Evolutionary conservation across 2,329 filamentous ascomycete species (phyloP), one percentile per base, ranked within the genome.

Genomic region (Colletotrichum graminicola): DNA sequence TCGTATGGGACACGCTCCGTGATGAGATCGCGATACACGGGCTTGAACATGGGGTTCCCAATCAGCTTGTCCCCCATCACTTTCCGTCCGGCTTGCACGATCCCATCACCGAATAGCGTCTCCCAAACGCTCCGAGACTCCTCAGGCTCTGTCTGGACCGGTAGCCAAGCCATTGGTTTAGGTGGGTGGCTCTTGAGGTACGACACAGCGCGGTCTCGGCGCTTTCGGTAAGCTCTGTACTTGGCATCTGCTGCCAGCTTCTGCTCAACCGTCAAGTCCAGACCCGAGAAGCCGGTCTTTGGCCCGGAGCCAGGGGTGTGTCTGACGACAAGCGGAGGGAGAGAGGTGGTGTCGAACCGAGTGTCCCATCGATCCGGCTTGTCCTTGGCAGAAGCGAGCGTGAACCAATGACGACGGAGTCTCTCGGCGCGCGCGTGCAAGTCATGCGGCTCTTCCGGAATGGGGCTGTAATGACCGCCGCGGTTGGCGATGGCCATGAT

Each of bases 121-220:
- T 39, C 39, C 69, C 69, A 72, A 39, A 43, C 45, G 4, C 54
- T 23, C 1, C 59, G 65, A 2, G 16, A 18, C 32, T 10, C 26
- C 23, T 69, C 65, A 1, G 54, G 39, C 29, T 26, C 29, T 16
- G 59, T n/a, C 3, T 63, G n/a, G 7, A 60, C 14, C 7, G 69
- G 65, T 1, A 39, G 45, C 69, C 65, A 72, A 14, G 69, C 69
- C 69, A 72, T 64, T 2, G 69, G 69, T 39, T 68, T 72, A 14
- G 69, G 69, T 1, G 69, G 69, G 47, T 72, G 47, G 8, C 60
- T 52, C 36, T 68, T 72, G 29, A 72, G 69, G 12, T 72, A 72
- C 2, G 65, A 54, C 12, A 72, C 69, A 2, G 65, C 60, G 54
- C 69, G 69, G 29, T 72, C 69, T 26, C 69, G 57, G 45, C 65